phyloP scores from a whole-genome alignment of 1,139 yeast genomes.

The Yamadazyma friedrichii region DNA sequence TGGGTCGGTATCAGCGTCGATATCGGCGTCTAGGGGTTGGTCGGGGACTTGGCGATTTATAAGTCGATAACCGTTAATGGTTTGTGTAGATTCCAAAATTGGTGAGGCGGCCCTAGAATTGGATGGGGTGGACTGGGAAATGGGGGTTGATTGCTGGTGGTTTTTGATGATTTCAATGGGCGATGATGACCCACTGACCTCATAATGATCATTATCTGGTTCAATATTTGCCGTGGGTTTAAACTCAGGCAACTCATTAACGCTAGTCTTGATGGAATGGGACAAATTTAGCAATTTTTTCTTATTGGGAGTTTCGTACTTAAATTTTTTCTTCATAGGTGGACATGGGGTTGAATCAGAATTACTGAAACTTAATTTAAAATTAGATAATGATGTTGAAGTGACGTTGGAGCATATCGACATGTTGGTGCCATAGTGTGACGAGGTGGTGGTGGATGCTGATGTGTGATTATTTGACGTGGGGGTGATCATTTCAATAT shows the following conservation, averaged over 20 bases:
- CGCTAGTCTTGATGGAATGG: constrained; percentile 24
- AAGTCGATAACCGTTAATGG: constrained; percentile 36
- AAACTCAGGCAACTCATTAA: constrained; percentile 13
- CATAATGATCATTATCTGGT: constrained; percentile 10
- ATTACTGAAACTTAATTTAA: constrained; percentile 26
- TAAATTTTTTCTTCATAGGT: constrained; percentile 28
- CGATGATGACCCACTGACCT: constrained; percentile 9
- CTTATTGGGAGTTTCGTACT: constrained; percentile 20
- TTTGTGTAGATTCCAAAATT: constrained; percentile 24
- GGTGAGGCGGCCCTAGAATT: constrained; percentile 29
- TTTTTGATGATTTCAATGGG: constrained; percentile 10
- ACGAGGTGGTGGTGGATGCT: constrained; percentile 2
- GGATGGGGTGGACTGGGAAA: constrained; percentile 37
- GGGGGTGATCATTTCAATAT: constrained; percentile 22
- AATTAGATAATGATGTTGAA: constrained; percentile 14
- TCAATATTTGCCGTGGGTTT: neutral
- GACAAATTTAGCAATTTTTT: constrained; percentile 24
- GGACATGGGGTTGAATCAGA: constrained; percentile 40
- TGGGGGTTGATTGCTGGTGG: constrained; percentile 24
- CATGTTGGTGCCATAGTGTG: constrained; percentile 11
- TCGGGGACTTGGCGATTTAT: constrained; percentile 22
- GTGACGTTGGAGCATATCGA: constrained; percentile 15
- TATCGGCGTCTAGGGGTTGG: constrained; percentile 6
- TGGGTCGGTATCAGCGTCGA: constrained; percentile 17
- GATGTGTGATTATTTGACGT: constrained; percentile 10